A percentile compares a stretch with the other conserved stretches of the same genome.
These are phyloP conservation scores for Pneumocystis murina DNA, from an alignment of 1,139 yeast species.

Conservation along the genomic window DNA sequence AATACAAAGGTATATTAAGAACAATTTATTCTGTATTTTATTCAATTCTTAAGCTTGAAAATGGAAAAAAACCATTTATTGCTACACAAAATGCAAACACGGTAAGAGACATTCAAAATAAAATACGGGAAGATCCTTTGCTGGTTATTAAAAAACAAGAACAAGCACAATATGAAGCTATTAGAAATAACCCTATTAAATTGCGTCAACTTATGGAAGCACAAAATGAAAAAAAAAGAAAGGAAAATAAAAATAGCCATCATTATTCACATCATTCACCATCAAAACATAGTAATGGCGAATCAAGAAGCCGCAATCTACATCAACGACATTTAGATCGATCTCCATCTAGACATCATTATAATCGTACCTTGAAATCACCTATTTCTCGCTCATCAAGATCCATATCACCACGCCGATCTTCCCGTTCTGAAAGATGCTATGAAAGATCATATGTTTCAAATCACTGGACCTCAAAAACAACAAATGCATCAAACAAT, in stretches of 20 bases:
- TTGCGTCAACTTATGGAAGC: conserved; percentile 11
- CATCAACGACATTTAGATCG: not conserved
- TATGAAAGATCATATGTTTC: not conserved
- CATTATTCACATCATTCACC: not conserved
- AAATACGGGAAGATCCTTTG: conserved; percentile 41
- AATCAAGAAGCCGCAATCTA: not conserved
- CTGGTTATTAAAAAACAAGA: conserved; percentile 33
- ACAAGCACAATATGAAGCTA: conserved; percentile 18
- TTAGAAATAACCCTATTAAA: conserved; percentile 13
- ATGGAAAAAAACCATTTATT: conserved; percentile 17
- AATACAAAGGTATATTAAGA: conserved; percentile 14
- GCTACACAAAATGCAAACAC: conserved; percentile 9
- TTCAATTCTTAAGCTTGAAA: not conserved
- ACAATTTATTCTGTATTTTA: not conserved
- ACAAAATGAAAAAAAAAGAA: not conserved
- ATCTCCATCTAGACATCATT: not conserved
- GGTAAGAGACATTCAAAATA: conserved; percentile 18
- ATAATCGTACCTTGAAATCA: not conserved
- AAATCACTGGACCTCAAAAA: no score
- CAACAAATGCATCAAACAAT: not conserved
- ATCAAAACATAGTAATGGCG: not conserved
- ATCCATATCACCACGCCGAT: not conserved
- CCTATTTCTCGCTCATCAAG: not conserved
- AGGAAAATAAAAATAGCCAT: not conserved
- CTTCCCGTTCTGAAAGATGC: not conserved